These are phyloP conservation scores for Termitomyces sp. DNA, from an alignment of 1,284 basidiomycete species.

Conservation along the genomic window DNA sequence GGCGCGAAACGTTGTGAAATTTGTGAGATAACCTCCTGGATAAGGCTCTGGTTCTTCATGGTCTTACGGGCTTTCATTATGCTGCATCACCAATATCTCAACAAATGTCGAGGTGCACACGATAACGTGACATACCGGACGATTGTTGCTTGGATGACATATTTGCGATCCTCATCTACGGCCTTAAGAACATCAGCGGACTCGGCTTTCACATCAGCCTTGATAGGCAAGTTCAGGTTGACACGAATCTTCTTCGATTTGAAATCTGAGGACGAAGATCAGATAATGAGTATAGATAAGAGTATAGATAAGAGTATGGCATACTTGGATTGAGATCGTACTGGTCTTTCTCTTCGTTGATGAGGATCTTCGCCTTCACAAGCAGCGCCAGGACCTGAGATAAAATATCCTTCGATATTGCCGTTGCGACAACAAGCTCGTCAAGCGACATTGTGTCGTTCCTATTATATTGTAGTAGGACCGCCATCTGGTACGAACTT, in stretches of 20 bases:
- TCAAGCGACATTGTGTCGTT: conserved; percentile 79
- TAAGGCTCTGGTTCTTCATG: conserved; percentile 92
- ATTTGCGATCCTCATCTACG: conserved; percentile 96
- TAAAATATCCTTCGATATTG: conserved; percentile 80
- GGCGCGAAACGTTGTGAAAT: conserved; percentile 88
- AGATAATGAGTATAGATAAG: neutral
- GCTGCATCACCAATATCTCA: conserved; percentile 33
- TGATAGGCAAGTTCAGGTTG: conserved; percentile 91
- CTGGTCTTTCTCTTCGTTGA: conserved; percentile 80
- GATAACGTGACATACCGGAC: conserved; percentile 62
- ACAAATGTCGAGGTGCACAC: neutral
- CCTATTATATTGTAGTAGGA: conserved; percentile 92
- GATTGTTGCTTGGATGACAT: conserved; percentile 96
- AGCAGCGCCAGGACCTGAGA: conserved; percentile 80
- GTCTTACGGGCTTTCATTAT: conserved; percentile 99
- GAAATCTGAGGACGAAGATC: conserved; percentile 59
- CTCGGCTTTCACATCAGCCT: conserved; percentile 92
- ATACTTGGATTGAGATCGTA: conserved; percentile 92
- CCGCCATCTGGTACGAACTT: conserved; percentile 92
- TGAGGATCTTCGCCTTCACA: conserved; percentile 86
- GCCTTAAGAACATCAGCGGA: conserved; percentile 88
- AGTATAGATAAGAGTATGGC: conserved; percentile 23
- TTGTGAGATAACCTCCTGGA: conserved; percentile 92
- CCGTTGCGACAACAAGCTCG: conserved; percentile 81
- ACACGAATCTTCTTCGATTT: conserved; percentile 98